These are phyloP conservation scores for Fraxinus ornus DNA, from an alignment of 305 asterid species.

Conservation along the genomic window DNA sequence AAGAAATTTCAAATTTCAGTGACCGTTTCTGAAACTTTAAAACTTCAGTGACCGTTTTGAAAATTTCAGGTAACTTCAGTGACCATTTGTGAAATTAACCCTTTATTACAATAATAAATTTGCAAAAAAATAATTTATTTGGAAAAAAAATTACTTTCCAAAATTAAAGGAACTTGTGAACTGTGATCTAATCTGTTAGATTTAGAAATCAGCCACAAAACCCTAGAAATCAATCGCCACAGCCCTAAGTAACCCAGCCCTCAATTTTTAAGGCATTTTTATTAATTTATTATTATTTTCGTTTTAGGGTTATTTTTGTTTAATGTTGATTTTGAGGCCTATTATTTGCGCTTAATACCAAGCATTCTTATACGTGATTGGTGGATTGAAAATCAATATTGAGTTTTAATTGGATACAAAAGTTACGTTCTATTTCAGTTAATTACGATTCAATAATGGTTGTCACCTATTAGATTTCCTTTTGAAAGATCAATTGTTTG, in stretches of 20 bases:
- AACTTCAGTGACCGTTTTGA: too few species aligned
- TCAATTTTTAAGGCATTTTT: conserved; percentile 23
- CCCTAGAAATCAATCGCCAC: conserved; percentile 40
- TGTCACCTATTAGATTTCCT: conserved; percentile 8
- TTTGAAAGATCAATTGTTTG: conserved; percentile 22
- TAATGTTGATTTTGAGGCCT: background rate
- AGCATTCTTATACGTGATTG: conserved; percentile 14
- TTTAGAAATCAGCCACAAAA: conserved; percentile 23
- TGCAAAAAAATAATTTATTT: background rate
- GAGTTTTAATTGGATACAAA: conserved; percentile 26
- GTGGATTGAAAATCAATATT: conserved; percentile 14
- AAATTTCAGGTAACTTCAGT: too few species aligned
- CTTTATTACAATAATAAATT: background rate
- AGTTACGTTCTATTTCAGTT: conserved; percentile 23
- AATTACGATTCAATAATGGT: conserved; percentile 10
- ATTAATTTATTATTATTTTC: conserved; percentile 17
- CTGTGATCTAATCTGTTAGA: conserved; percentile 34
- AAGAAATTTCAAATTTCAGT: too few species aligned
- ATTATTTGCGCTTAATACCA: conserved; percentile 24
- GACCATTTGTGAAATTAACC: too few species aligned
- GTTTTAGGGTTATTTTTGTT: background rate
- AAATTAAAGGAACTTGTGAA: conserved; percentile 25
- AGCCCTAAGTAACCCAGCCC: conserved; percentile 8
- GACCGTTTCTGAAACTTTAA: too few species aligned
- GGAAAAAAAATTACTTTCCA: conserved; percentile 12